These are phyloP conservation scores for Podaxis mareebaensis DNA, from an alignment of 768 basidiomycete genomes.

Conservation along the genomic window DNA sequence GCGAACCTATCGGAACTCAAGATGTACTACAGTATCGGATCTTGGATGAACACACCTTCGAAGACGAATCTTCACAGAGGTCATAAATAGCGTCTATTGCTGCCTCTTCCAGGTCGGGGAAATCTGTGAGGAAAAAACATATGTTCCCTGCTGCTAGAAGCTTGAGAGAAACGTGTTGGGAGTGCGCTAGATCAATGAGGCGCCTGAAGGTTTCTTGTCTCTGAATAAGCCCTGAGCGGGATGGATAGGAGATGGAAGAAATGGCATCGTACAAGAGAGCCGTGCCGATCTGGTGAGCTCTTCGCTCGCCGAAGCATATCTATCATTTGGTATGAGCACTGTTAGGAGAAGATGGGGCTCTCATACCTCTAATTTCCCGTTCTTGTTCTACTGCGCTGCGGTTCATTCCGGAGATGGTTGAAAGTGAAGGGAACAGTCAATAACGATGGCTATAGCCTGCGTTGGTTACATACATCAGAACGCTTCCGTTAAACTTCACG, in stretches of 20 bases:
- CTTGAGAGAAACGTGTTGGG: constrained; percentile 46
- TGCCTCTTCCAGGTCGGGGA: constrained; percentile 71
- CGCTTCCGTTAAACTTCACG: neutral
- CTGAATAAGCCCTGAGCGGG: constrained; percentile 29
- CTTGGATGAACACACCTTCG: constrained; percentile 38
- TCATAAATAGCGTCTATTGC: constrained; percentile 81
- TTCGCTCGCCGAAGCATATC: constrained; percentile 47
- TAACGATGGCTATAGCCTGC: neutral
- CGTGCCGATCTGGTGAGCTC: constrained; percentile 29
- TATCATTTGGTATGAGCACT: constrained; percentile 14
- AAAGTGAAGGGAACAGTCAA: neutral
- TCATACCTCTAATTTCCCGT: constrained; percentile 35
- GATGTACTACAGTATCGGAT: neutral
- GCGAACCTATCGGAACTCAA: constrained; percentile 50
- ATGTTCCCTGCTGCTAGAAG: constrained; percentile 60
- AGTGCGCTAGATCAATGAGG: constrained; percentile 56
- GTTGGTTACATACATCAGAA: neutral
- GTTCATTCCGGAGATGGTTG: constrained; percentile 23
- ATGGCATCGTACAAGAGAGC: constrained; percentile 6
- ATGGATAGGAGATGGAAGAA: neutral
- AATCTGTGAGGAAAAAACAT: constrained; percentile 60
- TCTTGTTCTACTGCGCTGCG: constrained; percentile 34
- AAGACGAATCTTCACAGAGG: constrained; percentile 68
- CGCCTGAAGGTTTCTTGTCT: constrained; percentile 51
- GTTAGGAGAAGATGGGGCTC: neutral